Conservation (phyloP, 805 yeast genomes). For the Candida sanyiensis region DNA sequence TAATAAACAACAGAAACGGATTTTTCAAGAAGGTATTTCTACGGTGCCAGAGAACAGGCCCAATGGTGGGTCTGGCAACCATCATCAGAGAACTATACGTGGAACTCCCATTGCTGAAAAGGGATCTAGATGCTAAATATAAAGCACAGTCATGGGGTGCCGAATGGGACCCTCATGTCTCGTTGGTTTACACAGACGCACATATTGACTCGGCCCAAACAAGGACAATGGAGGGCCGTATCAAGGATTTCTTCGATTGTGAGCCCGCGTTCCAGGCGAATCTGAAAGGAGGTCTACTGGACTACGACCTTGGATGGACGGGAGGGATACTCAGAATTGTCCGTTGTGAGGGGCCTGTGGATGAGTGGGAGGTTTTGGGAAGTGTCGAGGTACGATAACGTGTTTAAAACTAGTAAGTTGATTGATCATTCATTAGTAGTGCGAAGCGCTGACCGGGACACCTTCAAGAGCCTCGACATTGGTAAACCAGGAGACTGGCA, state of each 20-base stretch:
- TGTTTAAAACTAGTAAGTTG: too few species aligned
- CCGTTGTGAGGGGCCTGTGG: slow-evolving; percentile 64
- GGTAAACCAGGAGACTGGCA: slow-evolving; percentile 76
- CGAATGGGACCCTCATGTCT: slow-evolving; percentile 68
- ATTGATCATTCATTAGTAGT: slow-evolving; percentile 14
- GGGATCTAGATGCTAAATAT: slow-evolving; percentile 29
- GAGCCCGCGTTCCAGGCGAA: slow-evolving; percentile 12
- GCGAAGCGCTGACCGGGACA: slow-evolving; percentile 33
- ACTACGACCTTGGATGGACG: slow-evolving; percentile 47
- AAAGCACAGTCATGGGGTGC: slow-evolving; percentile 52
- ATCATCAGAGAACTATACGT: slow-evolving; percentile 55
- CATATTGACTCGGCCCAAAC: slow-evolving; percentile 65
- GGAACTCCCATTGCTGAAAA: slow-evolving; percentile 32
- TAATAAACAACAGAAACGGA: slow-evolving; percentile 14
- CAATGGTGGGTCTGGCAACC: slow-evolving; percentile 32
- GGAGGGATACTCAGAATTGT: slow-evolving; percentile 59
- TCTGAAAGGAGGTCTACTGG: slow-evolving; percentile 20
- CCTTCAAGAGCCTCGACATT: slow-evolving; percentile 71
- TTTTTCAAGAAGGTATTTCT: slow-evolving; percentile 24
- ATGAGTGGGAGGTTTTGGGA: slow-evolving; percentile 64
- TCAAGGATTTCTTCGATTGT: slow-evolving; percentile 55
- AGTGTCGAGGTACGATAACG: slow-evolving; percentile 28
- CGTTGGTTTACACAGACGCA: slow-evolving; percentile 60
- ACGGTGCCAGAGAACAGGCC: slow-evolving; percentile 16
- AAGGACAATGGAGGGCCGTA: slow-evolving; percentile 56